A percentile compares a stretch with the other conserved stretches of the same genome.
phyloP scores from a whole-genome alignment of 768 basidiomycete genomes.

The Cubamyces sp. region DNA sequence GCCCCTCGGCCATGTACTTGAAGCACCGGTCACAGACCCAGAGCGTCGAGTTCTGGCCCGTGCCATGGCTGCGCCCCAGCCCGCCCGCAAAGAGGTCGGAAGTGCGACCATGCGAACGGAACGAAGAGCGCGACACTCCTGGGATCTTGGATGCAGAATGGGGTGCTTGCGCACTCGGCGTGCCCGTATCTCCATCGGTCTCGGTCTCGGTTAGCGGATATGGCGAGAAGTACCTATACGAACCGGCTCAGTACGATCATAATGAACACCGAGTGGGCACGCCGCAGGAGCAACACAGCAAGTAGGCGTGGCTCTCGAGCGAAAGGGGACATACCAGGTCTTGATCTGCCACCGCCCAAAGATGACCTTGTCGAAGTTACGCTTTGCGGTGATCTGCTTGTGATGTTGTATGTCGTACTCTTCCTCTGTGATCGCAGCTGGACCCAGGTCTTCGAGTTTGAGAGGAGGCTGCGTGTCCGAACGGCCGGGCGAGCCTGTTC shows the following conservation, averaged over 20 bases:
- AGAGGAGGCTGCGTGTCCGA: not conserved
- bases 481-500: slow-evolving; percentile 17
- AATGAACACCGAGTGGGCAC: not conserved
- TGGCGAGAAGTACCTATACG: slow-evolving; percentile 87
- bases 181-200: slow-evolving; percentile 44
- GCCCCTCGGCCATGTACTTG: slow-evolving; percentile 89
- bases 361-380: slow-evolving; percentile 87
- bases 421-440: slow-evolving; percentile 57
- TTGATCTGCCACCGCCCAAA: slow-evolving; percentile 87
- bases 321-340: slow-evolving; percentile 67
- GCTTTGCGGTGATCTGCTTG: slow-evolving; percentile 65
- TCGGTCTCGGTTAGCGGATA: slow-evolving; percentile 81
- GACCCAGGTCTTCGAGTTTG: slow-evolving; percentile 23
- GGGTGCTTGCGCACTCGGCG: slow-evolving; percentile 26
- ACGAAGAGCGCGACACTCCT: slow-evolving; percentile 51
- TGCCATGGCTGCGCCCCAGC: slow-evolving; percentile 48
- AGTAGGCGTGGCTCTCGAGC: not conserved
- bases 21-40: slow-evolving; percentile 95
- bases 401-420: slow-evolving; percentile 72
- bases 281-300: not conserved
- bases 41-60: slow-evolving; percentile 55
- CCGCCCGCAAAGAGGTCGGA: slow-evolving; percentile 74
- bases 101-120: slow-evolving; percentile 71
- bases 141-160: slow-evolving; percentile 40
- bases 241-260: not conserved